phyloP scores from a whole-genome alignment of 352 stramenopile genomes.

The Phytophthora chlamydospora region DNA sequence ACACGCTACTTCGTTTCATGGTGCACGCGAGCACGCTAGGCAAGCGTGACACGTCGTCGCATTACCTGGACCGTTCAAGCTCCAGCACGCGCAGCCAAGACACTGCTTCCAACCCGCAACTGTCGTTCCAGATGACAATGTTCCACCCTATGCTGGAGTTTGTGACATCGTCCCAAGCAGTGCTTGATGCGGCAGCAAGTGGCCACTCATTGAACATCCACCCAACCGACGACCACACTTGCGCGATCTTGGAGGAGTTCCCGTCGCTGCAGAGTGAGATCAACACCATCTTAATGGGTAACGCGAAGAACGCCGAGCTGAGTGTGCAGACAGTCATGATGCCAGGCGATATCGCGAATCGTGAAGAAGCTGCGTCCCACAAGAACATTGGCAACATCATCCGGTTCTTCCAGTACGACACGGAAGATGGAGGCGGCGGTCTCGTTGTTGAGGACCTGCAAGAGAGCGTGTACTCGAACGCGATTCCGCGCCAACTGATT shows the following conservation, averaged over 20 bases:
- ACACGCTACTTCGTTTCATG: conserved; percentile 87
- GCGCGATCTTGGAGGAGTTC: conserved; percentile 75
- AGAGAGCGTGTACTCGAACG: conserved; percentile 77
- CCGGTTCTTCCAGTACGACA: conserved; percentile 89
- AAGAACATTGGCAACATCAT: conserved; percentile 92
- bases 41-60: conserved; percentile 56
- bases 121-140: conserved; percentile 89
- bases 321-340: conserved; percentile 91
- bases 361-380: conserved; percentile 76
- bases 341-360: conserved; percentile 72
- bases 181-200: conserved; percentile 81
- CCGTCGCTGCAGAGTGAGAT: conserved; percentile 71
- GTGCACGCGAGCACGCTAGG: conserved; percentile 82
- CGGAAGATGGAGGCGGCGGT: conserved; percentile 75
- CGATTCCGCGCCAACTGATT: conserved; percentile 83
- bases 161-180: conserved; percentile 84
- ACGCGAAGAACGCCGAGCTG: conserved; percentile 81
- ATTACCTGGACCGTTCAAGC: conserved; percentile 52
- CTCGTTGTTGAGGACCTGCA: conserved; percentile 88
- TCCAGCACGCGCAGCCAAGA: conserved; percentile 50
- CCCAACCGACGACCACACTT: conserved; percentile 81
- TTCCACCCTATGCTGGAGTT: conserved; percentile 88
- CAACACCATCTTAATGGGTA: conserved; percentile 67
- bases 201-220: conserved; percentile 80
- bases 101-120: conserved; percentile 41